These are phyloP conservation scores for Aspergillus diversus DNA, from an alignment of 495 filamentous ascomycete genomes.

Conservation along the genomic window DNA sequence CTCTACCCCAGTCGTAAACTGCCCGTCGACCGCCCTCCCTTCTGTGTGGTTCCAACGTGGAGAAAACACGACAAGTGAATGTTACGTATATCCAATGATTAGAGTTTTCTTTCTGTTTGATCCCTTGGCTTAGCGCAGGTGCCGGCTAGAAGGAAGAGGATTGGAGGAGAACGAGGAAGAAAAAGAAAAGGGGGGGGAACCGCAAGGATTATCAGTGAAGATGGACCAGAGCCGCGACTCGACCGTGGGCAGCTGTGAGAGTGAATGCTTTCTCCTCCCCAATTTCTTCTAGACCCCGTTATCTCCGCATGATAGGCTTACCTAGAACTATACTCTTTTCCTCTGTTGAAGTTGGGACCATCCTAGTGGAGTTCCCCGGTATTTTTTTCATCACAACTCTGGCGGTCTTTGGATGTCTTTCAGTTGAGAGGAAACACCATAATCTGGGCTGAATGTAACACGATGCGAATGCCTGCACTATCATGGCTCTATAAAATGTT, in stretches of 20 bases:
- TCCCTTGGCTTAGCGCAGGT: too few species aligned
- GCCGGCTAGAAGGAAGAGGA: background rate
- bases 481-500: constrained; percentile 5
- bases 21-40: too few species aligned
- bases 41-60: too few species aligned
- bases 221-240: background rate
- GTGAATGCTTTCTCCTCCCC: background rate
- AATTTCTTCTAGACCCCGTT: background rate
- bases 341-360: background rate
- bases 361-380: background rate
- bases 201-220: background rate
- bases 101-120: background rate
- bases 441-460: background rate
- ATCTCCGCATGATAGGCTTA: background rate
- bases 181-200: background rate
- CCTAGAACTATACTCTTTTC: too few species aligned
- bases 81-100: background rate
- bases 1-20: too few species aligned
- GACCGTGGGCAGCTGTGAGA: background rate
- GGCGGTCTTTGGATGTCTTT: background rate
- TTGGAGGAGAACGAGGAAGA: background rate
- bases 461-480: background rate
- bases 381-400: background rate
- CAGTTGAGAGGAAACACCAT: background rate
- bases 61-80: too few species aligned